These are phyloP conservation scores for Linnemannia schmuckeri DNA, from an alignment of 192 early-diverging fungal genomes.

Conservation along the genomic window DNA sequence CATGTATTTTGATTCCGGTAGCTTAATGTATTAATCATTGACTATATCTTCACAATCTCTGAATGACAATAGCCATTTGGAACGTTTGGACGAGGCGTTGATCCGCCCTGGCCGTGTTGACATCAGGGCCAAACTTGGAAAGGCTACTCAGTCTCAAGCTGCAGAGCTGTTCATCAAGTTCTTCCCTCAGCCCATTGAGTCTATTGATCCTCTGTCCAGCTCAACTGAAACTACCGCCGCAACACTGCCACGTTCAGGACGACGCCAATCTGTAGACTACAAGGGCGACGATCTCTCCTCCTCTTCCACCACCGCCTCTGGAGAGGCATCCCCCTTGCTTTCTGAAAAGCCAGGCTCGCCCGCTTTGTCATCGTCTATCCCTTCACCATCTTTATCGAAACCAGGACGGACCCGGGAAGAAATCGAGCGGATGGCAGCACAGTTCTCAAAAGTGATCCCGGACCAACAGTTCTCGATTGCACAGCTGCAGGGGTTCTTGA, in stretches of 20 bases:
- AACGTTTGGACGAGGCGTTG: constrained; percentile 79
- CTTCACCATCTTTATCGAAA: background rate
- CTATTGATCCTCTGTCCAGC: background rate
- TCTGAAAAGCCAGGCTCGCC: background rate
- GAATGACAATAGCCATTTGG: constrained; percentile 60
- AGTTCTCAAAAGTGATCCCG: constrained; percentile 58
- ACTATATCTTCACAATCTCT: background rate
- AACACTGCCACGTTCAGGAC: background rate
- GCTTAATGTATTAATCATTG: background rate
- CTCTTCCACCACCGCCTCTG: background rate
- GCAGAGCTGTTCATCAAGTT: constrained; percentile 76
- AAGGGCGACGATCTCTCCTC: background rate
- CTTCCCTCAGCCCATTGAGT: constrained; percentile 56
- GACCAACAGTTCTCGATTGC: constrained; percentile 63
- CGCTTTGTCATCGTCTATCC: background rate
- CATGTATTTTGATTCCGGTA: background rate
- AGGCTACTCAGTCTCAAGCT: constrained; percentile 71
- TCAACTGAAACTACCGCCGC: background rate
- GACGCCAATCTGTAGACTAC: background rate
- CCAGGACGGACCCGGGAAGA: constrained; percentile 2
- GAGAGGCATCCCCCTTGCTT: background rate
- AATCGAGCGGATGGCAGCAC: constrained; percentile 35
- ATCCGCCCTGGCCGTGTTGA: constrained; percentile 84
- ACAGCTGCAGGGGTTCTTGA: constrained; percentile 65
- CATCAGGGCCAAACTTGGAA: constrained; percentile 67